These are phyloP conservation scores for Maudiozyma barnettii DNA, from an alignment of 805 yeast species.

Conservation along the genomic window DNA sequence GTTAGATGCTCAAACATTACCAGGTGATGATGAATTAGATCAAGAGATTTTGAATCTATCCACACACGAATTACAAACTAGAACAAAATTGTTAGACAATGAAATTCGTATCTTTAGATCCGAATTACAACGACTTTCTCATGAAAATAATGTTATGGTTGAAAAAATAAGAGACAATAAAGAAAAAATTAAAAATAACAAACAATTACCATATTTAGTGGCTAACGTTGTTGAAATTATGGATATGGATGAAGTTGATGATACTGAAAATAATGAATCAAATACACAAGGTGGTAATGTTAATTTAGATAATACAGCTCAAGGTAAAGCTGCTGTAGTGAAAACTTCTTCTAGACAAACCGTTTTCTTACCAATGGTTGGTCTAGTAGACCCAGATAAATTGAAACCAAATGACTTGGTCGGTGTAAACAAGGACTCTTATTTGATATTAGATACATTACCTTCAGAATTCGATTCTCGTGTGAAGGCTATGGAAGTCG, in stretches of 20 bases:
- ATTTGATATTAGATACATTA: constrained; percentile 81
- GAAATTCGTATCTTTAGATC: constrained; percentile 92
- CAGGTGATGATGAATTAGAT: constrained; percentile 54
- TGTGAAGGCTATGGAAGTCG: constrained; percentile 99
- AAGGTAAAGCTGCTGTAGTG: constrained; percentile 95
- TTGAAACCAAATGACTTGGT: constrained; percentile 95
- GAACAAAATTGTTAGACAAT: constrained; percentile 82
- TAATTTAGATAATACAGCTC: constrained; percentile 81
- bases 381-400: constrained; percentile 84
- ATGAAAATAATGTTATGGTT: constrained; percentile 86
- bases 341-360: constrained; percentile 97
- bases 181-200: constrained; percentile 91
- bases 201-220: constrained; percentile 90
- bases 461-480: constrained; percentile 97
- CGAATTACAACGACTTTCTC: constrained; percentile 80
- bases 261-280: constrained; percentile 43
- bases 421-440: constrained; percentile 96
- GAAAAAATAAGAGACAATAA: constrained; percentile 92
- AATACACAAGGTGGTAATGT: constrained; percentile 90
- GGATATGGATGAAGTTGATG: constrained; percentile 77
- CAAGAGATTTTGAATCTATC: constrained; percentile 72
- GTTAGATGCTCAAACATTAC: constrained; percentile 43
- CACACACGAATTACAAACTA: constrained; percentile 72
- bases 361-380: constrained; percentile 89
- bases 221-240: constrained; percentile 93